Conservation (phyloP, 805 yeast genomes). For the Wickerhamomyces chaumierensis region DNA sequence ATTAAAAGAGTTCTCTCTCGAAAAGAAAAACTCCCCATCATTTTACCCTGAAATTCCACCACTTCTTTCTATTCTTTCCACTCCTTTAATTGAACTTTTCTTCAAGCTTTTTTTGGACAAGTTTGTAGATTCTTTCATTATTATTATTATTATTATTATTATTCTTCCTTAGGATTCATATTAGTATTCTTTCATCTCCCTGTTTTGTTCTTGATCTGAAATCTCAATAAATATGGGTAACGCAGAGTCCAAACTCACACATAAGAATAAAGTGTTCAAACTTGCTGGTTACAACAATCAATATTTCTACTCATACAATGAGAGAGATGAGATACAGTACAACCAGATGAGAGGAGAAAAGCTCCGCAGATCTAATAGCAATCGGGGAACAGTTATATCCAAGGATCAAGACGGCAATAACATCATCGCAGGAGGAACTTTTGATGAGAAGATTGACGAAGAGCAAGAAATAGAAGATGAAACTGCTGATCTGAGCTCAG, state of each 20-base stretch:
- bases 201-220: too few species aligned
- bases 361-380: constrained; percentile 16
- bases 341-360: constrained; percentile 1
- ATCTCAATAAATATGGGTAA: too few species aligned
- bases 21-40: too few species aligned
- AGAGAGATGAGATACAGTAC: not conserved
- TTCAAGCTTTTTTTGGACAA: too few species aligned
- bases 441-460: not conserved
- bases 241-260: constrained; percentile 53
- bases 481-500: not conserved
- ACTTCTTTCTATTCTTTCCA: too few species aligned
- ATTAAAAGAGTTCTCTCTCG: too few species aligned
- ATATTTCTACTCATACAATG: constrained; percentile 1
- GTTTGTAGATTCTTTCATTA: too few species aligned
- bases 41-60: too few species aligned
- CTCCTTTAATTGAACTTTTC: too few species aligned
- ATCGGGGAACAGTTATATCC: constrained; percentile 1
- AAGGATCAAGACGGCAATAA: not conserved
- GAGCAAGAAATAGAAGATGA: not conserved
- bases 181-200: too few species aligned
- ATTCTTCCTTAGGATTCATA: too few species aligned
- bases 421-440: not conserved
- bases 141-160: too few species aligned
- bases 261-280: constrained; percentile 48
- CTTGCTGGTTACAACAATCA: constrained; percentile 32